Evolutionary conservation across 768 basidiomycete genomes (phyloP).

Genomic region (Boletus vermiculosoides): DNA sequence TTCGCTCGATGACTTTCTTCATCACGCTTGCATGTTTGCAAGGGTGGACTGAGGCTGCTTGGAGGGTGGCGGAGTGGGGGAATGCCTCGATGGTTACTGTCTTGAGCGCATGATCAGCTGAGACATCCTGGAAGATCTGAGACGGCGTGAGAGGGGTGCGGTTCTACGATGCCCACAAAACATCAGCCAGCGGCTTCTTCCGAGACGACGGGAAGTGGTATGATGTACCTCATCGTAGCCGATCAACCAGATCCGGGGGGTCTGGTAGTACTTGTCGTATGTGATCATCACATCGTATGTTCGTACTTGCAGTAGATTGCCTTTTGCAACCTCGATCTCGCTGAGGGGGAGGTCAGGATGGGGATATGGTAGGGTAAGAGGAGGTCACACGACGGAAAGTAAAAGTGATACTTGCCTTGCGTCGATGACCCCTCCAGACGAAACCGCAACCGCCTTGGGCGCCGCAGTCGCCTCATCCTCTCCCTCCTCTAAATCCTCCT

Average conservation of each 20-base stretch:
- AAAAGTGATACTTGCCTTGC: constrained; percentile 42
- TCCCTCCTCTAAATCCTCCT: constrained; percentile 84
- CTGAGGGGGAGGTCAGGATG: constrained; percentile 34
- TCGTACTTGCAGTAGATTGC: constrained; percentile 89
- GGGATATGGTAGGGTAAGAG: not conserved
- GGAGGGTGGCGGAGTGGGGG: constrained; percentile 85
- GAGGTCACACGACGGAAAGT: not conserved
- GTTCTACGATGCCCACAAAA: constrained; percentile 49
- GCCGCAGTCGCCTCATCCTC: constrained; percentile 84
- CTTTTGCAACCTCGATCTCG: constrained; percentile 63
- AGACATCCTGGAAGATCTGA: constrained; percentile 97
- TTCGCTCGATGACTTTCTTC: constrained; percentile 99
- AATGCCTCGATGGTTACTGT: constrained; percentile 98
- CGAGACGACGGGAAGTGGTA: not conserved
- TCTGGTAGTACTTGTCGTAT: constrained; percentile 99
- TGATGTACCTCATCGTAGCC: constrained; percentile 91
- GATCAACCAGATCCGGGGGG: constrained; percentile 94
- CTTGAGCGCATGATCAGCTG: constrained; percentile 96
- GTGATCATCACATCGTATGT: constrained; percentile 99
- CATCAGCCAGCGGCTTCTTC: constrained; percentile 1
- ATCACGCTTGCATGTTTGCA: constrained; percentile 99
- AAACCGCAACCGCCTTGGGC: constrained; percentile 40
- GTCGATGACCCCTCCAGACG: constrained; percentile 40
- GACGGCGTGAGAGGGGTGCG: constrained; percentile 82
- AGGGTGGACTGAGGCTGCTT: constrained; percentile 93